Percentiles rank a stretch among this genome's conserved stretches.
Evolutionary conservation across 495 filamentous ascomycete species (phyloP).

Genomic region (Neurospora tetraspora): DNA sequence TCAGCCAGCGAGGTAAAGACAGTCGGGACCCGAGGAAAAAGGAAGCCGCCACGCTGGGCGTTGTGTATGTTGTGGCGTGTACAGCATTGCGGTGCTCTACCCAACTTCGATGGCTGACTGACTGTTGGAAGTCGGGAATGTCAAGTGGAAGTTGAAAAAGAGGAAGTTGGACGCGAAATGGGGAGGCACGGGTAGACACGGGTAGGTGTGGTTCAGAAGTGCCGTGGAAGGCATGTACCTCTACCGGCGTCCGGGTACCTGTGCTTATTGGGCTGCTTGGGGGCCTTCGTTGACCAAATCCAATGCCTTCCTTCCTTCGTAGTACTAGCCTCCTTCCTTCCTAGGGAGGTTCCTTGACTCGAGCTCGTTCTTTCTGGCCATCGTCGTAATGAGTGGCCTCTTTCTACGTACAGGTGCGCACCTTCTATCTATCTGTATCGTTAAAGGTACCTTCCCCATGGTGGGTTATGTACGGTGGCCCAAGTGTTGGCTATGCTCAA

Average conservation of each 20-base stretch:
- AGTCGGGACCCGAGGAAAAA: background rate
- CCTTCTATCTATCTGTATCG: background rate
- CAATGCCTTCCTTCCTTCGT: background rate
- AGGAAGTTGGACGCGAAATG: background rate
- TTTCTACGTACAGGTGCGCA: background rate
- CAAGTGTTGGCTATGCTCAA: too few species aligned
- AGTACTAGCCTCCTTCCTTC: background rate
- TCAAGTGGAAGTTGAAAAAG: background rate
- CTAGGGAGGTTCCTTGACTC: background rate
- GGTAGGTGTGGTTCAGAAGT: background rate
- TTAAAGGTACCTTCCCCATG: too few species aligned
- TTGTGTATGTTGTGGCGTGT: background rate
- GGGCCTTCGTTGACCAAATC: background rate
- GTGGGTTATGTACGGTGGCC: too few species aligned
- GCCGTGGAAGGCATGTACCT: background rate
- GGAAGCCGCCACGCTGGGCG: background rate
- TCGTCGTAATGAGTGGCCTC: background rate
- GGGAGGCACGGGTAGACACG: background rate
- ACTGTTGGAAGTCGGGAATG: background rate
- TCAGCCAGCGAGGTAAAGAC: background rate
- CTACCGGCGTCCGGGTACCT: too few species aligned
- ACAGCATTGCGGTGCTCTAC: background rate
- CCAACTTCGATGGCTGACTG: background rate
- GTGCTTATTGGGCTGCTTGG: too few species aligned
- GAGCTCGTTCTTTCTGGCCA: background rate